These are phyloP conservation scores for Acmispon strigosus DNA, from an alignment of 306 rosid genomes.

Conservation along the genomic window DNA sequence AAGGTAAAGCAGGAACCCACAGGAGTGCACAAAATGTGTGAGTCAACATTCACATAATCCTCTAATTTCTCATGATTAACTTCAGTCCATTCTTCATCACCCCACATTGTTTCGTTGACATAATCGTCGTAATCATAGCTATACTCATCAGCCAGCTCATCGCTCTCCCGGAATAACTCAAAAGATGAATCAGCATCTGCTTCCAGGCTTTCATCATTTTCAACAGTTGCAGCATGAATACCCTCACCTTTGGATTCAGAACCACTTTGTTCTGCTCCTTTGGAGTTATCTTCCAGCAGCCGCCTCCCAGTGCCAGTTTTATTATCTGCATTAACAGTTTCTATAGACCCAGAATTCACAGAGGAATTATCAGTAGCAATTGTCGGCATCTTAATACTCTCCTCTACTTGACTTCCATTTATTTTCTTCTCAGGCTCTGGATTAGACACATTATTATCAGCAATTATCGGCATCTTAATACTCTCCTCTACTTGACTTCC, in stretches of 20 bases:
- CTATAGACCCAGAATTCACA: constrained; percentile 32
- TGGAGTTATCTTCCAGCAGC: constrained; percentile 66
- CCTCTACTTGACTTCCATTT: constrained; percentile 38
- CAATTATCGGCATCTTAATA: constrained; percentile 44
- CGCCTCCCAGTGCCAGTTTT: constrained; percentile 57
- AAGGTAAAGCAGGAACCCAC: constrained; percentile 45
- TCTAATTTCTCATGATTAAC: constrained; percentile 62
- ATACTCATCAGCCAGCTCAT: constrained; percentile 86
- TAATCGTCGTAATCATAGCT: constrained; percentile 88
- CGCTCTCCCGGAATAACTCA: constrained; percentile 71
- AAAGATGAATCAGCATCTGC: constrained; percentile 88
- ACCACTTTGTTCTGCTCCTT: constrained; percentile 45
- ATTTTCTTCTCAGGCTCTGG: constrained; percentile 27
- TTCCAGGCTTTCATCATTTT: constrained; percentile 69
- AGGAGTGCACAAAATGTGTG: constrained; percentile 89
- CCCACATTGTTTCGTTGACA: constrained; percentile 91
- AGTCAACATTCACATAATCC: constrained; percentile 76
- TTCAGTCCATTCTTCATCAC: constrained; percentile 91
- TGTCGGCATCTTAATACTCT: constrained; percentile 46
- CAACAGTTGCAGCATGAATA: constrained; percentile 59
- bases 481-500: constrained; percentile 37
- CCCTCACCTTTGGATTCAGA: constrained; percentile 49
- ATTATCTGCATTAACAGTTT: constrained; percentile 34
- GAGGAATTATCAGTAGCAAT: constrained; percentile 40
- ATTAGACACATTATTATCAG: constrained; percentile 27